Conservation (phyloP, 345 rosid genomes). For the Lepidium sativum region DNA sequence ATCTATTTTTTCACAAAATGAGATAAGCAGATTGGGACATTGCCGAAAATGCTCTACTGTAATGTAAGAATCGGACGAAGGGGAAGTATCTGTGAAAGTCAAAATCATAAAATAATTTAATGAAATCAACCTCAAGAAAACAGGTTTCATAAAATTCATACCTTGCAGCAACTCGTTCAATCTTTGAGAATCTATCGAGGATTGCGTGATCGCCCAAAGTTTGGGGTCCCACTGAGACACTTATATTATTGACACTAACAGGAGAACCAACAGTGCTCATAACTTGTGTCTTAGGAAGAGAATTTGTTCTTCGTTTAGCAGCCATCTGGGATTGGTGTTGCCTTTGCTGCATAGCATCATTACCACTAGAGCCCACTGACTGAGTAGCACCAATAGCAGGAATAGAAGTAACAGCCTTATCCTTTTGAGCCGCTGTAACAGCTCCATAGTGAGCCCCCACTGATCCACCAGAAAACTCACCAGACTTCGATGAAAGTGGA, state of each 20-base stretch:
- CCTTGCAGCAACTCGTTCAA: conserved; percentile 66
- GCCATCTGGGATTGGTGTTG: conserved; percentile 60
- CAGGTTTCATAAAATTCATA: conserved; percentile 23
- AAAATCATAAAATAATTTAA: not conserved
- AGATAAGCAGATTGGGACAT: not conserved
- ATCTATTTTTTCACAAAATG: not conserved
- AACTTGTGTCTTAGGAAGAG: conserved; percentile 62
- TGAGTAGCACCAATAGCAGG: conserved; percentile 55
- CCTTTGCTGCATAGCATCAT: conserved; percentile 72
- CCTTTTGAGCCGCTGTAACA: conserved; percentile 62
- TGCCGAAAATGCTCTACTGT: not conserved
- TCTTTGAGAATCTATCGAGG: conserved; percentile 78
- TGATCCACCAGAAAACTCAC: conserved; percentile 90
- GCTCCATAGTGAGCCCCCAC: conserved; percentile 74
- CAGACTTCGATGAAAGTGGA: conserved; percentile 91
- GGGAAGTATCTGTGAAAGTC: conserved; percentile 3
- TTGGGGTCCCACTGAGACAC: conserved; percentile 61
- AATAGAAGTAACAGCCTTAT: conserved; percentile 59
- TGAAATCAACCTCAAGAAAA: not conserved
- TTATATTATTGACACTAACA: conserved; percentile 73
- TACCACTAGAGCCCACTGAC: conserved; percentile 72
- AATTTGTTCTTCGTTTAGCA: conserved; percentile 67
- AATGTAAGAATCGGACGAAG: conserved; percentile 9
- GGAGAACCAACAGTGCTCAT: conserved; percentile 90
- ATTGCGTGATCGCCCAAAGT: conserved; percentile 54